Conservation (phyloP, 2,329 filamentous ascomycete species). For the Ceratocystis destructans region DNA sequence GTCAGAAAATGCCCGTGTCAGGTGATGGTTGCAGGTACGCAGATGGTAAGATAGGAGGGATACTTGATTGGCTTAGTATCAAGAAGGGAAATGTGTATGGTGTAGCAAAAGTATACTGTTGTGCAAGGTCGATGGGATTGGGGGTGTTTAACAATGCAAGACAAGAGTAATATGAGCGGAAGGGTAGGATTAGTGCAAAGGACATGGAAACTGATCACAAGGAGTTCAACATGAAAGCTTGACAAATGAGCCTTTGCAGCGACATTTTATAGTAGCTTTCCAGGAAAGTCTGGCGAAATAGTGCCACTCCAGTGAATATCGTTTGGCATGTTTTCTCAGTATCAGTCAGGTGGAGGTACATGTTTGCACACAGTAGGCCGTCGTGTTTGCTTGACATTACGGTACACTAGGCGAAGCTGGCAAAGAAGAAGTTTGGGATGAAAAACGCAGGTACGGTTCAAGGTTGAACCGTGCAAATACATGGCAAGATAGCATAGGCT, state of each 20-base stretch:
- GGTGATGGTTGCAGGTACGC: not conserved
- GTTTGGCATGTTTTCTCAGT: not conserved
- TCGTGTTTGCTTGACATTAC: not conserved
- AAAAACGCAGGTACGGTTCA: not conserved
- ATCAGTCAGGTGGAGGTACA: not conserved
- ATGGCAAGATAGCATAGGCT: too few species aligned
- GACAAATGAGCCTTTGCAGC: not conserved
- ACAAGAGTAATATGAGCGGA: not conserved
- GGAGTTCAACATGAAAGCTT: not conserved
- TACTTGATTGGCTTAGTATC: not conserved
- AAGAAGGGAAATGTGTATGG: not conserved
- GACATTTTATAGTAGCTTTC: not conserved
- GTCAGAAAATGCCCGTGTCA: not conserved
- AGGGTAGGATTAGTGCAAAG: not conserved
- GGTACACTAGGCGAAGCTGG: not conserved
- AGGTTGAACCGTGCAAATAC: not conserved
- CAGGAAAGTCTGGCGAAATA: not conserved
- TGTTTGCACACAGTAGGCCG: not conserved
- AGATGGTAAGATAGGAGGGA: not conserved
- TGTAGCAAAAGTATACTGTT: not conserved
- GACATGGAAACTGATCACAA: not conserved
- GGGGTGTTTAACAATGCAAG: not conserved
- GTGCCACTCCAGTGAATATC: not conserved
- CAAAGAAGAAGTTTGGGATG: not conserved
- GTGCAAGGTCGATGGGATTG: not conserved